These are phyloP conservation scores for Wallemia hederae DNA, from an alignment of 1,284 basidiomycete species.

Conservation along the genomic window DNA sequence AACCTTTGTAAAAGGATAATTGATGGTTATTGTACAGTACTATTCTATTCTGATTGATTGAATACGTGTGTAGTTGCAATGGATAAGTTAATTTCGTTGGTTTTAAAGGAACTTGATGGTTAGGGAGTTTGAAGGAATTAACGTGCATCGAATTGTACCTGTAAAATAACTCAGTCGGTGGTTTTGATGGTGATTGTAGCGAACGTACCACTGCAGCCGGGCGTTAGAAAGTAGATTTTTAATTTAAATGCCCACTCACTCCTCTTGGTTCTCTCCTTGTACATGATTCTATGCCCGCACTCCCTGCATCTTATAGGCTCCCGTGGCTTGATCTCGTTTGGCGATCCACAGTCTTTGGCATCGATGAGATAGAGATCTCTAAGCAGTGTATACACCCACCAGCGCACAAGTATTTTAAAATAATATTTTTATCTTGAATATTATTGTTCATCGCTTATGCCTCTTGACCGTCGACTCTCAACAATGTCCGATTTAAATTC, in stretches of 20 bases:
- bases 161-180: slow-evolving; percentile 11
- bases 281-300: slow-evolving; percentile 96
- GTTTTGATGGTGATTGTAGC: background rate
- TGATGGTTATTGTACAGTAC: background rate
- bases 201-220: background rate
- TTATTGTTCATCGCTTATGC: background rate
- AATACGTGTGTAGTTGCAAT: background rate
- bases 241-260: slow-evolving; percentile 29
- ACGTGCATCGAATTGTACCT: slow-evolving; percentile 69
- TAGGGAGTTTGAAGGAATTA: slow-evolving; percentile 14
- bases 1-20: background rate
- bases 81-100: background rate
- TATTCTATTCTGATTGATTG: background rate
- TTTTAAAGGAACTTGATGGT: background rate
- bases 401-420: background rate
- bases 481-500: background rate
- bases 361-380: background rate
- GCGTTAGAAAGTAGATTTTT: background rate
- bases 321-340: slow-evolving; percentile 70
- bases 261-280: slow-evolving; percentile 84
- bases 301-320: slow-evolving; percentile 91
- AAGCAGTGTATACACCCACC: background rate
- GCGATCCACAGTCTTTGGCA: slow-evolving; percentile 64
- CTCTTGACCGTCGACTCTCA: background rate
- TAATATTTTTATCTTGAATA: background rate